These are phyloP conservation scores for Huntiella omanensis DNA, from an alignment of 2,329 filamentous ascomycete species.

Conservation along the genomic window DNA sequence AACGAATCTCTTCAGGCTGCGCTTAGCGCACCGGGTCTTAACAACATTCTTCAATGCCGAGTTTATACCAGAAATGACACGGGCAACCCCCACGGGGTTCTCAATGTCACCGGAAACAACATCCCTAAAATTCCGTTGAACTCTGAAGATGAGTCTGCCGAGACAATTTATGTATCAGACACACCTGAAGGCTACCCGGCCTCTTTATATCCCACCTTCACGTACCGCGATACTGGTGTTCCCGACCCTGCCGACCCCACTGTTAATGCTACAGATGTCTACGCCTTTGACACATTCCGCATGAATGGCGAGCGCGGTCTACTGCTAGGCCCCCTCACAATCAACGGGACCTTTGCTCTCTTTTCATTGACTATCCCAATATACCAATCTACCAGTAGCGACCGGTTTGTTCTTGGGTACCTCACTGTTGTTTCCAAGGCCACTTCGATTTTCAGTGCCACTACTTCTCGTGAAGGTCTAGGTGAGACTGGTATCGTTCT, in stretches of 20 bases:
- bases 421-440: constrained; percentile 64
- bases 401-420: constrained; percentile 47
- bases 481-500: constrained; percentile 51
- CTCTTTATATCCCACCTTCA: constrained; percentile 60
- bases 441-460: constrained; percentile 40
- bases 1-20: constrained; percentile 50
- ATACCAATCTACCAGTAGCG: constrained; percentile 20
- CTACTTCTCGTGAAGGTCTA: constrained; percentile 48
- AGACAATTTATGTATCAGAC: constrained; percentile 41
- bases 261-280: constrained; percentile 15
- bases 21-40: constrained; percentile 39
- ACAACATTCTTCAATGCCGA: constrained; percentile 48
- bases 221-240: constrained; percentile 32
- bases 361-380: constrained; percentile 69
- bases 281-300: constrained; percentile 28
- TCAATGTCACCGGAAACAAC: constrained; percentile 41
- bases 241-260: constrained; percentile 24
- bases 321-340: constrained; percentile 54
- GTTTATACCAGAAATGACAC: constrained; percentile 52
- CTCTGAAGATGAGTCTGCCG: constrained; percentile 36
- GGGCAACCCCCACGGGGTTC: constrained; percentile 33
- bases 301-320: constrained; percentile 36
- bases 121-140: constrained; percentile 40
- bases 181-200: constrained; percentile 48
- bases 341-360: constrained; percentile 57